Base-by-base conservation (phyloP, 1,139 yeast species). In the Kurtzmaniella natalensis region DNA sequence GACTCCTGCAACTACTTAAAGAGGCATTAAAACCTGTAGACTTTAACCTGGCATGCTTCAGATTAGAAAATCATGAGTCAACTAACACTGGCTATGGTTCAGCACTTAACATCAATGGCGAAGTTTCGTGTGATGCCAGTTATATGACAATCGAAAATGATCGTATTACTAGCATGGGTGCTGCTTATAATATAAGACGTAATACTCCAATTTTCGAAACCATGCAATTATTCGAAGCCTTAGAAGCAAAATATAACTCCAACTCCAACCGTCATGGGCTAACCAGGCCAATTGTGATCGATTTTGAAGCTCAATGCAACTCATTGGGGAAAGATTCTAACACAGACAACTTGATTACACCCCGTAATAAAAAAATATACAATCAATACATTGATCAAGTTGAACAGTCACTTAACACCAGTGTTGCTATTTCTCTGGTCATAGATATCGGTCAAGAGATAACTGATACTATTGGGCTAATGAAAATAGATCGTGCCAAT, bases 51-150 rank as follows among this genome's bases (percentile, higher is more conserved):
- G 39, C 50, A 16, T 50, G 64, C 31, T 47, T 48, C 22, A 32
- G 61, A 3, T 48, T 78, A 11, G 84, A 78, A 44, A 51, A 51
- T 19, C 61, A 71, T 3, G 47, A 57, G 7, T 46, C 68, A 35
- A 75, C 81, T 10, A 78, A 78, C 46, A 72, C 81, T 3, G 85
- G 83, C 0, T 53, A 47, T 33, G 83, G 83, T 1, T 70, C 81
- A 1, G 71, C 76, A 13, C 52, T 76, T 35, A 71, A 72, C 39
- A 37, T 55, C 8, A 38, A 48, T 2, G 81, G 81, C 1, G 37
- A 51, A 3, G 77, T 76, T 0, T 76, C 70, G 39, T 73, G 80
- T 43, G 85, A 78, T 48, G 72, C 76, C 2, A 55, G 70, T 39
- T 54, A 59, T 25, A 45, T 66, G 7, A 37, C 37, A 16, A 27